These are phyloP conservation scores for Suhomyces pyralidae DNA, from an alignment of 805 yeast genomes.

Conservation along the genomic window DNA sequence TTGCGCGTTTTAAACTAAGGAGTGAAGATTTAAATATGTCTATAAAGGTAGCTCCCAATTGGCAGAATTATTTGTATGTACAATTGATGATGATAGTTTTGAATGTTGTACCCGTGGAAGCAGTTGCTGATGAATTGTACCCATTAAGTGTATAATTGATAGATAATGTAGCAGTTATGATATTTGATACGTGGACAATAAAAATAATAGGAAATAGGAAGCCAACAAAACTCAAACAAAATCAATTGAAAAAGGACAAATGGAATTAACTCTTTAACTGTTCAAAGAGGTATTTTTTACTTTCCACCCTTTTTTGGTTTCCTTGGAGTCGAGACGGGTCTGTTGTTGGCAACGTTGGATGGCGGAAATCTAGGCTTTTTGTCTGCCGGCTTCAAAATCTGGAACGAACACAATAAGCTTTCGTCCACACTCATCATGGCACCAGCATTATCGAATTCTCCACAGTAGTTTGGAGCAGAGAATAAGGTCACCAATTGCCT, in stretches of 20 bases:
- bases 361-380: slow-evolving; percentile 74
- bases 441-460: slow-evolving; percentile 98
- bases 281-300: slow-evolving; percentile 27
- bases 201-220: neutral
- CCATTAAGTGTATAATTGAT: neutral
- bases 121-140: neutral
- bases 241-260: neutral
- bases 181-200: neutral
- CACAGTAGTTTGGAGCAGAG: slow-evolving; percentile 98
- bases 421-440: slow-evolving; percentile 99
- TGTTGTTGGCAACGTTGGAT: slow-evolving; percentile 38
- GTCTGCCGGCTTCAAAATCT: slow-evolving; percentile 96
- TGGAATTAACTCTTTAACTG: neutral
- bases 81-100: slow-evolving; percentile 1
- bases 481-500: slow-evolving; percentile 94
- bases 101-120: neutral
- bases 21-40: neutral
- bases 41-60: slow-evolving; percentile 1
- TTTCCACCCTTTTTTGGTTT: slow-evolving; percentile 52
- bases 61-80: slow-evolving; percentile 4
- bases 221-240: neutral
- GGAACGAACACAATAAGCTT: slow-evolving; percentile 91
- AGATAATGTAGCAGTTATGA: slow-evolving; percentile 1
- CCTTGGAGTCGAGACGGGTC: slow-evolving; percentile 60
- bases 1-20: neutral